These are phyloP conservation scores for Wallacemonas sp. DNA, from an alignment of 208 protist species.

Conservation along the genomic window DNA sequence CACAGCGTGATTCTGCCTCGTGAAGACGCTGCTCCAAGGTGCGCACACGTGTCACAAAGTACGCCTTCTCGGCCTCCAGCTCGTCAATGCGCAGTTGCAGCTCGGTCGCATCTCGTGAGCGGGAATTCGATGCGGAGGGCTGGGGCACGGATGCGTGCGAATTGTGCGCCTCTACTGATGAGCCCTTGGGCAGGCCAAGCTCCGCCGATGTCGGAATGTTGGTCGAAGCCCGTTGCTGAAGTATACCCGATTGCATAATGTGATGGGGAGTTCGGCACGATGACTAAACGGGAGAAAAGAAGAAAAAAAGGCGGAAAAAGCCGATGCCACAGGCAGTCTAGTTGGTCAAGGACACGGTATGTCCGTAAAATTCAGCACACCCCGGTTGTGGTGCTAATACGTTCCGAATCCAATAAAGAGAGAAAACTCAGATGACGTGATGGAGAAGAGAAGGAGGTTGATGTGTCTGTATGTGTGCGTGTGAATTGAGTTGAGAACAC, in stretches of 20 bases:
- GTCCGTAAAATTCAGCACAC: too few species aligned
- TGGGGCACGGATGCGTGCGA: not conserved
- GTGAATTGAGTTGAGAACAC: too few species aligned
- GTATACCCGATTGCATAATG: not conserved
- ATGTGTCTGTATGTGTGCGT: too few species aligned
- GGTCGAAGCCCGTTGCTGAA: conserved; percentile 10
- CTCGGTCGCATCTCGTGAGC: not conserved
- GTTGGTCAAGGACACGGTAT: too few species aligned
- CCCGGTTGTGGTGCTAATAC: too few species aligned
- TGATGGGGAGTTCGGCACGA: too few species aligned
- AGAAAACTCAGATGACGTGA: too few species aligned
- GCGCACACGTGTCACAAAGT: conserved; percentile 25
- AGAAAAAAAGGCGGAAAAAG: too few species aligned
- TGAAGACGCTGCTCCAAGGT: conserved; percentile 18
- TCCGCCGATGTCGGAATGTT: conserved; percentile 14
- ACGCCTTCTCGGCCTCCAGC: conserved; percentile 40
- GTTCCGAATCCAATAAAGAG: too few species aligned
- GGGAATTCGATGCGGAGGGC: not conserved
- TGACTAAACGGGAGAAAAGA: not conserved
- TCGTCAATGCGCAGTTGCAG: conserved; percentile 16
- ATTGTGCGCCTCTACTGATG: not conserved
- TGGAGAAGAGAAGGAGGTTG: too few species aligned
- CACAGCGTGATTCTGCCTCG: conserved; percentile 8
- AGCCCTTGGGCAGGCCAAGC: conserved; percentile 4
- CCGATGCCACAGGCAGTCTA: too few species aligned